Percentiles rank a stretch among this genome's conserved stretches.
phyloP scores from a whole-genome alignment of 2,329 filamentous ascomycete genomes.

The Clonostachys chloroleuca region DNA sequence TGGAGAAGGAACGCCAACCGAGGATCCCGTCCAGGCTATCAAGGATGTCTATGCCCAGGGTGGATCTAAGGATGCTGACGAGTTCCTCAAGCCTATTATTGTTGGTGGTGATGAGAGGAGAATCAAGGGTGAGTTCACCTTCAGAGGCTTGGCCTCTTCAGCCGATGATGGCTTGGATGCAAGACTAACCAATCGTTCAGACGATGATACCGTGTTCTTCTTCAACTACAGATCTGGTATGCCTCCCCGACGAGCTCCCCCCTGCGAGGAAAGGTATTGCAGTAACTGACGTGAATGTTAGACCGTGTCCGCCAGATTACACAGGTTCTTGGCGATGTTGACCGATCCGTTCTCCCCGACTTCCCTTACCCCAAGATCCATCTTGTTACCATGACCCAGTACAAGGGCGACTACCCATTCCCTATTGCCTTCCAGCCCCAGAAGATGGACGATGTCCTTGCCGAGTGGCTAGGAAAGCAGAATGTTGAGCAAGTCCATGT shows the following conservation, averaged over 20 bases:
- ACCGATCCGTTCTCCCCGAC: constrained; percentile 85
- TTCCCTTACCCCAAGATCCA: constrained; percentile 91
- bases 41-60: constrained; percentile 82
- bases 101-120: constrained; percentile 81
- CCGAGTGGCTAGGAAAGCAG: constrained; percentile 92
- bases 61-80: constrained; percentile 70
- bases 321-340: constrained; percentile 86
- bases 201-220: constrained; percentile 95
- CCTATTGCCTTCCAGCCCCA: constrained; percentile 90
- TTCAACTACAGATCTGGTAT: constrained; percentile 95
- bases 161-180: not conserved
- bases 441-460: constrained; percentile 96
- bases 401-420: constrained; percentile 94
- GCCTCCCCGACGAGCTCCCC: too few relatives aligned
- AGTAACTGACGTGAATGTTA: not conserved
- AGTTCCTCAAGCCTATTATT: constrained; percentile 98
- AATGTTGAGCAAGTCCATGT: constrained; percentile 90
- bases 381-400: constrained; percentile 95
- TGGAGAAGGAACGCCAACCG: constrained; percentile 82
- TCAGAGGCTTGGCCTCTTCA: not conserved
- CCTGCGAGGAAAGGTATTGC: not conserved
- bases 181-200: constrained; percentile 31
- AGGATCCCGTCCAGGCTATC: constrained; percentile 81
- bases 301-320: constrained; percentile 96
- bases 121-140: constrained; percentile 63